Conservation (phyloP, 192 early-diverging fungal species). For the Linnemannia exigua region DNA sequence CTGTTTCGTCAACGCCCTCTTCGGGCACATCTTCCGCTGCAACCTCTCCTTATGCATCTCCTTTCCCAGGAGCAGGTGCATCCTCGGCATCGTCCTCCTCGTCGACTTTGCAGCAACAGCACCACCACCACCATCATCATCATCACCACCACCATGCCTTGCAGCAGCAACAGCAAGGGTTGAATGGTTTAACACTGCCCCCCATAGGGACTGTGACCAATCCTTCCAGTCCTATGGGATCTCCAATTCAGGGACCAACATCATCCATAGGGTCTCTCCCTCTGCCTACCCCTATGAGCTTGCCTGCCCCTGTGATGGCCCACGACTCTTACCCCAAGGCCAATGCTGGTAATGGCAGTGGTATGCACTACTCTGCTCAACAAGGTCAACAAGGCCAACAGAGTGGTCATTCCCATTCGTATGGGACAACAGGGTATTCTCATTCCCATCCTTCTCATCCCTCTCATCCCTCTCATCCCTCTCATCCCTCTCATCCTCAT, state of each 20-base stretch:
- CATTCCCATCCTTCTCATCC: slow-evolving; percentile 3
- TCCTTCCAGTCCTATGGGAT: slow-evolving; percentile 38
- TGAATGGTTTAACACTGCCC: slow-evolving; percentile 22
- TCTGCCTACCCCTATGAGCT: slow-evolving; percentile 39
- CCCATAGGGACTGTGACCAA: slow-evolving; percentile 39
- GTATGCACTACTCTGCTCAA: background rate
- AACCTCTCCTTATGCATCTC: slow-evolving; percentile 38
- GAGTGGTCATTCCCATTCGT: background rate
- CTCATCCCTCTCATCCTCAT: slow-evolving; percentile 15
- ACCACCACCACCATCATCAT: slow-evolving; percentile 15
- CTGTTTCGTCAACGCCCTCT: slow-evolving; percentile 33
- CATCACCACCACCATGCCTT: slow-evolving; percentile 19
- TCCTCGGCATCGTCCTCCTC: slow-evolving; percentile 6
- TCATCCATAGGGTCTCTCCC: slow-evolving; percentile 3
- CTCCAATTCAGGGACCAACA: slow-evolving; percentile 34
- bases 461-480: slow-evolving; percentile 14
- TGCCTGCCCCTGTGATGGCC: slow-evolving; percentile 32
- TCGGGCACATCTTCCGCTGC: slow-evolving; percentile 36
- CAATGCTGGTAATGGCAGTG: background rate
- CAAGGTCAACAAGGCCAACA: slow-evolving; percentile 2
- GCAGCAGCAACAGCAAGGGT: slow-evolving; percentile 11
- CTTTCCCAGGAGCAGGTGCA: slow-evolving; percentile 15
- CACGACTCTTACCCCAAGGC: slow-evolving; percentile 30
- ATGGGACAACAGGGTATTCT: slow-evolving; percentile 11
- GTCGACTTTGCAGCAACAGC: background rate